Percentiles rank a stretch among this genome's conserved stretches.
Evolutionary conservation across 768 basidiomycete genomes (phyloP).

Genomic region (Mycena venus): DNA sequence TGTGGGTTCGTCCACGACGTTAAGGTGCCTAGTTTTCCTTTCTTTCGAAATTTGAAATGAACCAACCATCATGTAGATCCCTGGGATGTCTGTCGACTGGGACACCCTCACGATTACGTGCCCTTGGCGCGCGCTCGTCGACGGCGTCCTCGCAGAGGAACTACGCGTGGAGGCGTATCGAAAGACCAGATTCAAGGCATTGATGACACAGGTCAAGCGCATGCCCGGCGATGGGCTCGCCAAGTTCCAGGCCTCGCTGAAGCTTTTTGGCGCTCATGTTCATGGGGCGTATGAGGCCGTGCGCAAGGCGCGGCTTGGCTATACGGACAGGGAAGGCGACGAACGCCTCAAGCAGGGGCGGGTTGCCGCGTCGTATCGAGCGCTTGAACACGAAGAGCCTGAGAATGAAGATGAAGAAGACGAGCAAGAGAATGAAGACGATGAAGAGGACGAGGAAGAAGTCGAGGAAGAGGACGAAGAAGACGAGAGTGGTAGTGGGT

Average conservation of each 20-base stretch:
- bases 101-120: conserved; percentile 28
- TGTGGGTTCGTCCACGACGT: conserved; percentile 27
- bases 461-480: no score
- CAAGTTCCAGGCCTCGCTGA: background rate
- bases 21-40: background rate
- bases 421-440: no score
- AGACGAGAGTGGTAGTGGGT: no score
- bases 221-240: background rate
- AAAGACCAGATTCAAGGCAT: background rate
- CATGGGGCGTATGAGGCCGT: conserved; percentile 15
- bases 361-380: background rate
- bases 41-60: background rate
- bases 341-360: conserved; percentile 11
- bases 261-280: background rate
- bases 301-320: conserved; percentile 7
- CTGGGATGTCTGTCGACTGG: conserved; percentile 27
- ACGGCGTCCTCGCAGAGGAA: conserved; percentile 24
- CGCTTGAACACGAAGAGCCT: background rate
- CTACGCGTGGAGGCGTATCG: conserved; percentile 22
- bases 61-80: background rate
- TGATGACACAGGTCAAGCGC: conserved; percentile 15
- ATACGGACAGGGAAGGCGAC: conserved; percentile 18
- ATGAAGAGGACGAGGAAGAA: no score
- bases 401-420: no score
- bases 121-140: conserved; percentile 26